A percentile compares a stretch with the other conserved stretches of the same genome.
These are phyloP conservation scores for Penicillium pulvis DNA, from an alignment of 495 filamentous ascomycete genomes.

Conservation along the genomic window DNA sequence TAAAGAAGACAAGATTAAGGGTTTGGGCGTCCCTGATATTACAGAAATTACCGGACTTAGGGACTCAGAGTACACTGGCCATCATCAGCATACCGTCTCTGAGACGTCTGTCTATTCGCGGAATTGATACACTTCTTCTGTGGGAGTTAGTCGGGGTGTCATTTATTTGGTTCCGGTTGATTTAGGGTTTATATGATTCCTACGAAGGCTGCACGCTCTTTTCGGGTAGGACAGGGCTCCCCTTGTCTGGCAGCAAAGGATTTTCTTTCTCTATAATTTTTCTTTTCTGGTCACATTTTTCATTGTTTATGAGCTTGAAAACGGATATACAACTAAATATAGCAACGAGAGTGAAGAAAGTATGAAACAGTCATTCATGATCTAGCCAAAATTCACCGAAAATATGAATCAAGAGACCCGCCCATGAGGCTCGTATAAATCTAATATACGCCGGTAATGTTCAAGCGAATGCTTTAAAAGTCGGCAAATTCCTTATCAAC, in stretches of 20 bases:
- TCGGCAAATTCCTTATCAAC: slow-evolving; percentile 81
- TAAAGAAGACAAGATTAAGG: slow-evolving; percentile 12
- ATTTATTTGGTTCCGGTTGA: neutral
- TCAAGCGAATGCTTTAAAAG: slow-evolving; percentile 26
- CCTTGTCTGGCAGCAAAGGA: neutral
- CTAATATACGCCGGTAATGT: slow-evolving; percentile 1
- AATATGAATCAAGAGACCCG: slow-evolving; percentile 4
- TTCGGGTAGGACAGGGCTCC: neutral
- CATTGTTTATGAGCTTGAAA: neutral
- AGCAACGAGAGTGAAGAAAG: neutral
- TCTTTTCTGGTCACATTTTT: neutral
- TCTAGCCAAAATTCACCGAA: neutral
- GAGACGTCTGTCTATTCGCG: neutral
- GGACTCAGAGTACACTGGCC: neutral
- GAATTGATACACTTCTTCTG: neutral
- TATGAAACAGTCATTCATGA: neutral
- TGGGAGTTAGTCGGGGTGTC: neutral
- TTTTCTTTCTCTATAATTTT: neutral
- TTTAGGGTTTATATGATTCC: neutral
- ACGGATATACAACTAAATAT: neutral
- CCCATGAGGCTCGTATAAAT: slow-evolving; percentile 13
- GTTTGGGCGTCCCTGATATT: slow-evolving; percentile 10
- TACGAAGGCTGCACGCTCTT: neutral
- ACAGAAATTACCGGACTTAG: slow-evolving; percentile 5
- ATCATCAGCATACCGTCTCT: neutral